phyloP scores from a whole-genome alignment of 75 land plant genomes.

The Sequoiadendron giganteum region DNA sequence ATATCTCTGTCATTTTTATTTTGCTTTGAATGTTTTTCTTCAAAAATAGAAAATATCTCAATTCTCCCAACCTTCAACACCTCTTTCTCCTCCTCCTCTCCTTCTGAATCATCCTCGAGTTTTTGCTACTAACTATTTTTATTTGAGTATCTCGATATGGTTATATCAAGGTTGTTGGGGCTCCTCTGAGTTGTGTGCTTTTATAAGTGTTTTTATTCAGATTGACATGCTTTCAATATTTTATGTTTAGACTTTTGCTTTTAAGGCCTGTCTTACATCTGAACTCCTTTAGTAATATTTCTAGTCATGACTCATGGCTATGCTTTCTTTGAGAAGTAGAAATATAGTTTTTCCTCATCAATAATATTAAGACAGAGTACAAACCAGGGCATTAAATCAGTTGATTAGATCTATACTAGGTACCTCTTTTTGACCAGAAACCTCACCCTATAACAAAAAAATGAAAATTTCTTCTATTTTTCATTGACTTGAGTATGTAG shows the following conservation, averaged over 20 bases:
- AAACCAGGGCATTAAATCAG: too few species aligned
- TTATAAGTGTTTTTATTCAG: not conserved
- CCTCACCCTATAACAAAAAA: too few species aligned
- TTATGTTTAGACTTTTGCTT: not conserved
- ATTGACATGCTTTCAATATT: not conserved
- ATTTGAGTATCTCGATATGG: not conserved
- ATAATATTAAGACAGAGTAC: too few species aligned
- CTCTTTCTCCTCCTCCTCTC: conserved; percentile 12
- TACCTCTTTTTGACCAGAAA: too few species aligned
- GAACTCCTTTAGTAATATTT: not conserved
- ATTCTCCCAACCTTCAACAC: conserved; percentile 9
- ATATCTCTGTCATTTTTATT: not conserved
- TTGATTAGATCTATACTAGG: too few species aligned
- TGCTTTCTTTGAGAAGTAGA: not conserved
- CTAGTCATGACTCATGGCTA: not conserved
- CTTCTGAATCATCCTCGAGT: too few species aligned
- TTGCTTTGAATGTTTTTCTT: not conserved
- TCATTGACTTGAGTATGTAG: not conserved
- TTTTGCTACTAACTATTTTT: not conserved
- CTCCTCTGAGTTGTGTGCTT: not conserved
- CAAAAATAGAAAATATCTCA: not conserved
- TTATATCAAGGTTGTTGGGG: not conserved
- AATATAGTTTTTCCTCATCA: too few species aligned
- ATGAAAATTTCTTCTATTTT: not conserved
- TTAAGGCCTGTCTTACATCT: not conserved